Base-by-base conservation (phyloP, 108 stramenopile species). In the Cyclotella cryptica region DNA sequence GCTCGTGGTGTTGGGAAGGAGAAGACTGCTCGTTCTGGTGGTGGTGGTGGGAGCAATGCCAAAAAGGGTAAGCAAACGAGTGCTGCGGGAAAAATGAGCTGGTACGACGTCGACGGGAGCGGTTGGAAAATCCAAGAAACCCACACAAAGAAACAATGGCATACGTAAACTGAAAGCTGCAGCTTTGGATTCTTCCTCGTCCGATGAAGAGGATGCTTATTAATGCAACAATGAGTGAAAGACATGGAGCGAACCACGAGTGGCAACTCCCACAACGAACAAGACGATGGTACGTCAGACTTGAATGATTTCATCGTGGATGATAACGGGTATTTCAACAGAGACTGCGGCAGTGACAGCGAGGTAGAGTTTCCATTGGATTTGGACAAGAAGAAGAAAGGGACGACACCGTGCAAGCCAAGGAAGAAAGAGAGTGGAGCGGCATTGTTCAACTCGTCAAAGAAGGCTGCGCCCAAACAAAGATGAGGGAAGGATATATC, bases 251-350 rank as follows among this genome's bases (percentile, higher is more conserved):
- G 9, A n/a, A 17, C 15, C 9, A 13, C 8, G 18, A 40, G 18
- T 10, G 6, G 30, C 9, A 35, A 51, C 19, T 51, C 49, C 8
- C 40, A 40, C 11, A n/a, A 62, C 3, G 24, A 62, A 1, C 35
- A 3, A 19, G 49, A 51, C 3, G 35, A 62, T 15, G 61, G 19
- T 41, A 4, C n/a, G n/a, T n/a, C 0, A n/a, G 29, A 35, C 18
- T 40, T 62, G 15, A 15, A 42, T 40, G 61, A 62, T 62, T 62
- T 62, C 40, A 62, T 62, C 35, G 30, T 62, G 35, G 61, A 62
- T 62, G 61, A 62, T 1, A 40, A 21, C 9, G 26, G 27, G 13
- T 58, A 58, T 24, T 58, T 12, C 57, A 58, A 58, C 39, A 40
- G 17, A 1, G 35, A 40, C 19, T 4, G 19, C 11, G 30, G 29